Conservation (phyloP, 495 filamentous ascomycete genomes). For the Podospora tetraspora region DNA sequence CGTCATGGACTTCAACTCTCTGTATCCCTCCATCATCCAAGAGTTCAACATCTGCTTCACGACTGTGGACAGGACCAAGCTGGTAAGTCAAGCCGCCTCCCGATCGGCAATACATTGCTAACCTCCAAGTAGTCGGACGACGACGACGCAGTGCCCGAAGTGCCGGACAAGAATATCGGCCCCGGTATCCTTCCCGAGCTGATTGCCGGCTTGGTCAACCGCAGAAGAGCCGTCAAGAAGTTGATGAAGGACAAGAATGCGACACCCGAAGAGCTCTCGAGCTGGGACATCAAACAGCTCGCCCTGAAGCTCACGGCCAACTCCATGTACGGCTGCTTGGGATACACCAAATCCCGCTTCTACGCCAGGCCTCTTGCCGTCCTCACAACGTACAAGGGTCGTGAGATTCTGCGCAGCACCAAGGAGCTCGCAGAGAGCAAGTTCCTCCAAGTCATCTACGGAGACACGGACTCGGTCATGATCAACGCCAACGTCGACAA, state of each 20-base stretch:
- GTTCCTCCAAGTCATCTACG: slow-evolving; percentile 88
- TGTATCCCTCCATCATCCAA: slow-evolving; percentile 98
- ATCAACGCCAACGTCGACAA: slow-evolving; percentile 97
- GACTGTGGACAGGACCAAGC: slow-evolving; percentile 74
- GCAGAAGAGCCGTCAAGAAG: slow-evolving; percentile 84
- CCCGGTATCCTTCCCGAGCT: slow-evolving; percentile 83
- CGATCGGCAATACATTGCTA: slow-evolving; percentile 10
- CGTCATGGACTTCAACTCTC: slow-evolving; percentile 99
- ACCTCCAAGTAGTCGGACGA: slow-evolving; percentile 57
- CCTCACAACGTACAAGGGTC: slow-evolving; percentile 94
- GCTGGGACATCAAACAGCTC: slow-evolving; percentile 98
- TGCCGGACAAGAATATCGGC: slow-evolving; percentile 55
- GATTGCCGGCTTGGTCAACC: slow-evolving; percentile 82
- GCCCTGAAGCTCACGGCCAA: slow-evolving; percentile 96
- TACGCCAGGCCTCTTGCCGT: slow-evolving; percentile 92
- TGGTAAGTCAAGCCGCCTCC: slow-evolving; percentile 34
- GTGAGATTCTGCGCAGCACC: slow-evolving; percentile 92
- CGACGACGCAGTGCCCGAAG: slow-evolving; percentile 71
- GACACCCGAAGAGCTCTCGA: slow-evolving; percentile 75
- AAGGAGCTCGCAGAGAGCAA: slow-evolving; percentile 90
- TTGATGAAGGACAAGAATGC: slow-evolving; percentile 92
- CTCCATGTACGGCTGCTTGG: slow-evolving; percentile 98
- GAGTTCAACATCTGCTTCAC: slow-evolving; percentile 99
- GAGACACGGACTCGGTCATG: slow-evolving; percentile 99
- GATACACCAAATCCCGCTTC: slow-evolving; percentile 92